A percentile compares a stretch with the other conserved stretches of the same genome.
These are phyloP conservation scores for Monosporozyma aquatica DNA, from an alignment of 805 yeast species.

Conservation along the genomic window DNA sequence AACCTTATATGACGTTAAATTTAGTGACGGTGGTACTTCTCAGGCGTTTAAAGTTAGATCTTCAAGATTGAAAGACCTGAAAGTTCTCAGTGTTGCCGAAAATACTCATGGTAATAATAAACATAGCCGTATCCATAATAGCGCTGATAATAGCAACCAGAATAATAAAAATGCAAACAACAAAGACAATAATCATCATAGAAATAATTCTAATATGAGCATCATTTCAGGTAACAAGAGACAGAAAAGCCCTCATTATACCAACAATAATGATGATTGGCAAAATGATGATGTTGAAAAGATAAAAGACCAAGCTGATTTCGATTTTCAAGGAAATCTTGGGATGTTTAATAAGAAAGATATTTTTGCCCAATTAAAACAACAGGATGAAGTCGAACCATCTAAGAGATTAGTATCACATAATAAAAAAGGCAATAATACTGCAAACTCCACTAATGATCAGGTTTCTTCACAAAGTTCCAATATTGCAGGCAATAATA, in stretches of 20 bases:
- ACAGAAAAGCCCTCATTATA: slow-evolving; percentile 29
- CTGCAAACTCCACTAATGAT: not conserved
- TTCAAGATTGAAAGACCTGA: slow-evolving; percentile 29
- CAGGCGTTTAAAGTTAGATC: slow-evolving; percentile 29
- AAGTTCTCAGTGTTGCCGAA: slow-evolving; percentile 23
- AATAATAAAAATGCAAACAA: slow-evolving; percentile 3
- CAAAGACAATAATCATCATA: slow-evolving; percentile 1
- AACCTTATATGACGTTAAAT: slow-evolving; percentile 32
- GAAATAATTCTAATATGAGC: slow-evolving; percentile 12
- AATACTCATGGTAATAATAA: slow-evolving; percentile 32
- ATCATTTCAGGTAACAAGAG: slow-evolving; percentile 5
- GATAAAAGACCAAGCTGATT: slow-evolving; percentile 49
- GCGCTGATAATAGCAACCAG: slow-evolving; percentile 7
- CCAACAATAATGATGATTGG: slow-evolving; percentile 34
- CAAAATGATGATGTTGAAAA: slow-evolving; percentile 39
- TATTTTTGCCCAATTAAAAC: slow-evolving; percentile 69
- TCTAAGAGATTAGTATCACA: slow-evolving; percentile 63
- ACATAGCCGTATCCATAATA: slow-evolving; percentile 16
- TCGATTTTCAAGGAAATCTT: slow-evolving; percentile 77
- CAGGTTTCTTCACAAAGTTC: not conserved
- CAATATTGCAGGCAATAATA: not conserved
- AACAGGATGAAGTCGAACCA: slow-evolving; percentile 51
- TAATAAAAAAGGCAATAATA: slow-evolving; percentile 38
- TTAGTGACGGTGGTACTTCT: slow-evolving; percentile 26
- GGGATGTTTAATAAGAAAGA: slow-evolving; percentile 72